A percentile compares a stretch with the other conserved stretches of the same genome.
Conservation (phyloP, 495 filamentous ascomycete species). For the Penicillium nucicola region DNA sequence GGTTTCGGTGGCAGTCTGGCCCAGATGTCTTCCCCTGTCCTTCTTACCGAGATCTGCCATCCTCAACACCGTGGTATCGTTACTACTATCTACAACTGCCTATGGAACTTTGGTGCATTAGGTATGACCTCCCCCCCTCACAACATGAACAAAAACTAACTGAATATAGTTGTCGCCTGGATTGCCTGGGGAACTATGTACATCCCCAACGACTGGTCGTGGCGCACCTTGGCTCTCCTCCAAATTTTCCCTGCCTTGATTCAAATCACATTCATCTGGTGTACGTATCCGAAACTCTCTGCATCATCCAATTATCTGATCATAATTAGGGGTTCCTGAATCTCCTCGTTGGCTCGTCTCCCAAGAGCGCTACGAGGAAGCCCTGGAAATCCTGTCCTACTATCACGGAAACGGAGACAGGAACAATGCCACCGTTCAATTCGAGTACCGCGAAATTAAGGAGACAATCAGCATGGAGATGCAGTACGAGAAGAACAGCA, state of each 20-base stretch:
- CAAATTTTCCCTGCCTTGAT: constrained; percentile 27
- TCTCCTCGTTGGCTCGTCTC: constrained; percentile 43
- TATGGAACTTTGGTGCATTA: constrained; percentile 61
- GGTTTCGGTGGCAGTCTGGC: constrained; percentile 61
- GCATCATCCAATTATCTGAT: background rate
- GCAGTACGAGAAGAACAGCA: constrained; percentile 24
- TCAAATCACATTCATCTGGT: constrained; percentile 40
- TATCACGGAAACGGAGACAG: constrained; percentile 28
- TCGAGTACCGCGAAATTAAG: constrained; percentile 29
- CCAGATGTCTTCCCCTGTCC: constrained; percentile 57
- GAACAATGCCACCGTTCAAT: constrained; percentile 17
- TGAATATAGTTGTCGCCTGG: constrained; percentile 13
- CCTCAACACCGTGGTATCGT: constrained; percentile 62
- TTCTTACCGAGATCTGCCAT: constrained; percentile 61
- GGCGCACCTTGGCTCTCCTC: constrained; percentile 39
- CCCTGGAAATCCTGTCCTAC: constrained; percentile 26
- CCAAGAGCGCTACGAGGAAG: constrained; percentile 33
- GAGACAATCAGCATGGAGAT: constrained; percentile 25
- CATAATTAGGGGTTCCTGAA: constrained; percentile 32
- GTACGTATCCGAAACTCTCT: constrained; percentile 10
- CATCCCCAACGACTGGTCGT: constrained; percentile 42
- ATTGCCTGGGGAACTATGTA: constrained; percentile 21
- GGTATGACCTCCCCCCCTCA: background rate
- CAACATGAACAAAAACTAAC: background rate
- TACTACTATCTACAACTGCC: constrained; percentile 60